Evolutionary conservation across 2,329 filamentous ascomycete genomes (phyloP), one percentile per base, ranked within the genome.

Genomic region (Aspergillus thermomutatus): DNA sequence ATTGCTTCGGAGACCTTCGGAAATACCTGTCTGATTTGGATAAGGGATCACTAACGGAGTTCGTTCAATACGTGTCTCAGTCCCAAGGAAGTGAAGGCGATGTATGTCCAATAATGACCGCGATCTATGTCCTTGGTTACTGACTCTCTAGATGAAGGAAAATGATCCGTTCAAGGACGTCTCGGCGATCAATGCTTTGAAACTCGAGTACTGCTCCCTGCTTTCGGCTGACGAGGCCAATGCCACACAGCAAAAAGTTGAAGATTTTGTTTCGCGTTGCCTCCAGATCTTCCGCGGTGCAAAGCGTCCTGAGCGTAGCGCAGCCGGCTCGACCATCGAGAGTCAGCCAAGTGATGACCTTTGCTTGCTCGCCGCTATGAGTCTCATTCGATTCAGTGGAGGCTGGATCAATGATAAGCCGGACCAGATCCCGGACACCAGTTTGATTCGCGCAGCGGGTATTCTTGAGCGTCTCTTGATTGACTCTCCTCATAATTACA

Each of bases 401-500:
- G 52, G 55, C 28, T 57, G 60, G 56, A 46, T 55, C 34, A 60
- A 55, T 7, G 59, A 62, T 17, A 58, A 57, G 11, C 57, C 63
- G 37, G 56, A 62, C 23, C 58, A 64, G 14, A 46, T 67, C 14
- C 64, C 67, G 11, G 68, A 67, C 47, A 60, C 67, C 23, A 64
- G 67, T 49, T 62, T 79, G 23, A 67, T 77, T 50, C 74, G 71
- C 53, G 70, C 71, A 28, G 68, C 71, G 43, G 72, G 64, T 8
- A 71, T 79, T 26, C 58, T 79, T 28, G 75, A 78, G 51, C 68
- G 69, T 53, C 66, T 78, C 6, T 58, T 77, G 7, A 55, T 68
- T 21, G 72, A 75, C 56, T 80, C 76, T 17, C 75, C 75, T 11
- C 77, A 80, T 58, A 79, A 79, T 53, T 81, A 80, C 53, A 69